Evolutionary conservation across 768 basidiomycete genomes (phyloP), one percentile per base, ranked within the genome.

Genomic region (Rhizopogon roseolus): DNA sequence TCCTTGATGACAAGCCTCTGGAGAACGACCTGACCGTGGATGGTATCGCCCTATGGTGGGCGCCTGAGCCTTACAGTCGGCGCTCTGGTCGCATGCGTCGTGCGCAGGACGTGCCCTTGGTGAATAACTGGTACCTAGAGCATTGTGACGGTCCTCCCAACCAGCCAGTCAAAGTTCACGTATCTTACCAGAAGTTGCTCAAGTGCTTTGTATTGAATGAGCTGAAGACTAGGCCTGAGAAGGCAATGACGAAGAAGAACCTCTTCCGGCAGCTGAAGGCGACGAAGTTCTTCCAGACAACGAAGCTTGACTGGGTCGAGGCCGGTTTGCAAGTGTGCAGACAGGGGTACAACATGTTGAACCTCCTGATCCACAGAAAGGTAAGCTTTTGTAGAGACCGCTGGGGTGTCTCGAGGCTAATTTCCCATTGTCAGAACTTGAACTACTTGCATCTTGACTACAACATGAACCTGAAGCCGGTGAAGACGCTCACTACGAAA

Each of bases 241-340:
- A 97, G 72, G 88, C 97, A 7, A 96, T 97, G 90, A 88, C 91
- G 59, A 98, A 96, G 84, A 93, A 96, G 76, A 97, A 95, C 65
- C 67, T 98, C 48, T 98, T 99, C 81, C 81, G 93, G 41, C 91
- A 94, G 66, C 77, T 94, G 54, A 98, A 98, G 73, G 88, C 91
- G n/a, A 99, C 97, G 54, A 98, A 98, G 72, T 99, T 99, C 75
- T 99, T 99, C 86, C 97, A 98, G 77, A 93, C 91, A 13, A 99
- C 97, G 4, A 92, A 82, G 60, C 73, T 99, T 60, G 97, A 99
- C 70, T 99, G 97, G 97, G 96, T 99, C 37, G 97, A 99, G 70
- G 97, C 96, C 3, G 97, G 97, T 60, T 73, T 99, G 56, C 97
- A 99, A 71, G 96, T 99, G 50, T 98, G 96, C 76, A 78, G 97